These are phyloP conservation scores for Candida nemodendra DNA, from an alignment of 805 yeast genomes.

Conservation along the genomic window DNA sequence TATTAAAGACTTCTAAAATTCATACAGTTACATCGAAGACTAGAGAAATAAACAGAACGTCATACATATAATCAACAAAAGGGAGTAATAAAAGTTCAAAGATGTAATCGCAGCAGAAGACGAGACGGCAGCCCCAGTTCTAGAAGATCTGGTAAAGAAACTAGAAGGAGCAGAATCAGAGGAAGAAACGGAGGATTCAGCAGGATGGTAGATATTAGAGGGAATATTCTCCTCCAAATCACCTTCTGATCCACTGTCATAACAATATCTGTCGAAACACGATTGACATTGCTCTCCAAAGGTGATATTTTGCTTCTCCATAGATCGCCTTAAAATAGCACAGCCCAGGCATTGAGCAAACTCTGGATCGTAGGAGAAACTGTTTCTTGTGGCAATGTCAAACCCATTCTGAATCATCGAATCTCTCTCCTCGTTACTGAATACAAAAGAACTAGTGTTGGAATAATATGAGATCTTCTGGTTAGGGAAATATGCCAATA, in stretches of 20 bases:
- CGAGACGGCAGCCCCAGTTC: too few relatives aligned
- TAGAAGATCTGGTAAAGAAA: too few relatives aligned
- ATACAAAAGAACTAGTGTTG: conserved; percentile 60
- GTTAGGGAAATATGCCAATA: conserved; percentile 74
- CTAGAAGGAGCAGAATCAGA: too few relatives aligned
- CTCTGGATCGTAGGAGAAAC: conserved; percentile 57
- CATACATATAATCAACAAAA: too few relatives aligned
- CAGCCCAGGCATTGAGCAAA: conserved; percentile 78
- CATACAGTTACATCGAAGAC: too few relatives aligned
- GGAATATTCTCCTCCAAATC: conserved; percentile 4
- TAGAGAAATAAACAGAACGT: too few relatives aligned
- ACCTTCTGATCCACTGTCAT: conserved; percentile 10
- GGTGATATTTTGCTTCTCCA: conserved; percentile 57
- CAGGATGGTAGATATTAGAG: not conserved
- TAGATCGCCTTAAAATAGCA: conserved; percentile 74
- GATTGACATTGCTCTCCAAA: conserved; percentile 61
- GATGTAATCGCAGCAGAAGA: too few relatives aligned
- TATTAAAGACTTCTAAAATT: too few relatives aligned
- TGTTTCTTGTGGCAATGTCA: conserved; percentile 59
- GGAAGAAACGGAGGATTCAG: not conserved
- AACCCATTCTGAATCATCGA: conserved; percentile 70
- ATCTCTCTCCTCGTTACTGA: conserved; percentile 55
- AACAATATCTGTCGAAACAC: conserved; percentile 74
- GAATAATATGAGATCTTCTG: conserved; percentile 55
- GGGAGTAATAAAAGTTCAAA: too few relatives aligned